A percentile compares a stretch with the other conserved stretches of the same genome.
Conservation (phyloP, 306 rosid species). For the Cicer arietinum region DNA sequence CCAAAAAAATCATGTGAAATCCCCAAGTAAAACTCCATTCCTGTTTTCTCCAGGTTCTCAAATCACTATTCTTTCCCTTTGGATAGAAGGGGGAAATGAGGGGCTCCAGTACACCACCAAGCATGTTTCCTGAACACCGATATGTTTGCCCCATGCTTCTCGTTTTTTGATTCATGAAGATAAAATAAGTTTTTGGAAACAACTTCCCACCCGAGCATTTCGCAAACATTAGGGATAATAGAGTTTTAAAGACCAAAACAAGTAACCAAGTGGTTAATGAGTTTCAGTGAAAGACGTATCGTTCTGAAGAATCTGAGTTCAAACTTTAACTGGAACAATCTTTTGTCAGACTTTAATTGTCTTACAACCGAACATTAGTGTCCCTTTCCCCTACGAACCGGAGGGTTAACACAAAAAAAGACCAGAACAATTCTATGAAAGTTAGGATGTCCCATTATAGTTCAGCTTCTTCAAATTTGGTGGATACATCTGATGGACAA, state of each 20-base stretch:
- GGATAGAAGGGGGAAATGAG: background rate
- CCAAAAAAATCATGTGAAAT: constrained; percentile 15
- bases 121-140: constrained; percentile 11
- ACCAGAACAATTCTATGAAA: constrained; percentile 33
- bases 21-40: background rate
- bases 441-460: constrained; percentile 43
- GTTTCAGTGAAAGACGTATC: too few species aligned
- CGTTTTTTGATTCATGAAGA: background rate
- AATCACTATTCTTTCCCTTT: constrained; percentile 10
- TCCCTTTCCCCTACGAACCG: too few species aligned
- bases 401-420: too few species aligned
- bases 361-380: too few species aligned
- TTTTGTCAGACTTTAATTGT: too few species aligned
- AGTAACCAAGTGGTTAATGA: background rate
- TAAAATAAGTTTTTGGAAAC: background rate
- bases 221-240: constrained; percentile 4
- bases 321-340: too few species aligned
- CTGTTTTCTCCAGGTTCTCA: constrained; percentile 16
- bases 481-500: constrained; percentile 19
- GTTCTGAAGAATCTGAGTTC: too few species aligned
- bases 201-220: constrained; percentile 13
- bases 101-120: constrained; percentile 6
- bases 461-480: constrained; percentile 35
- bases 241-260: constrained; percentile 32
- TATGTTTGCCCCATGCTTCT: constrained; percentile 32